A percentile compares a stretch with the other conserved stretches of the same genome.
These are phyloP conservation scores for Kluyveromyces siamensis DNA, from an alignment of 805 yeast genomes.

Conservation along the genomic window DNA sequence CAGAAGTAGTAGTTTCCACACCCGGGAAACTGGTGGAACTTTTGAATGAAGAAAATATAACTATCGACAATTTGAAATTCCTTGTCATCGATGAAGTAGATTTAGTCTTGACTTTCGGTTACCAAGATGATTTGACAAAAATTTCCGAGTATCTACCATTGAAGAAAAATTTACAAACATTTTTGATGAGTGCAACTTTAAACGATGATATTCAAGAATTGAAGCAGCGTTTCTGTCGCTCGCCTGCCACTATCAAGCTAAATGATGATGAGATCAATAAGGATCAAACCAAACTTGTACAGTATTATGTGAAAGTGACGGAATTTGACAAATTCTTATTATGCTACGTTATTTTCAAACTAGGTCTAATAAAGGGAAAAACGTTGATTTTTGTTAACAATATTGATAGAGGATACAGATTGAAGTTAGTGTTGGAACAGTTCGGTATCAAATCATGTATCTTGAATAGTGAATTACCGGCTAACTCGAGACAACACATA, in stretches of 20 bases:
- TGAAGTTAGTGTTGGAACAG: conserved; percentile 85
- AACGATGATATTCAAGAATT: conserved; percentile 75
- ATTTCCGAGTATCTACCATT: conserved; percentile 59
- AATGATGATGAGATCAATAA: conserved; percentile 55
- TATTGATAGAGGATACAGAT: conserved; percentile 89
- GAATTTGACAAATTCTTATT: conserved; percentile 89
- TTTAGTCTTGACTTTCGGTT: conserved; percentile 80
- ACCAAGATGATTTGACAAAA: conserved; percentile 69
- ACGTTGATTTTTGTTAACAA: conserved; percentile 85
- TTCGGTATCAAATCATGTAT: conserved; percentile 88
- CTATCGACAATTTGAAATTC: conserved; percentile 49
- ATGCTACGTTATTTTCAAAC: conserved; percentile 85
- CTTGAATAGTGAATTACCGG: conserved; percentile 84
- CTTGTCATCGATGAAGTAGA: conserved; percentile 94
- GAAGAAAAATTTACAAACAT: conserved; percentile 72
- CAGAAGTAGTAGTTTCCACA: conserved; percentile 78
- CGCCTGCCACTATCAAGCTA: conserved; percentile 72
- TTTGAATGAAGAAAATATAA: conserved; percentile 42
- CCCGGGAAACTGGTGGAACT: conserved; percentile 65
- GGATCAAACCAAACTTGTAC: conserved; percentile 55
- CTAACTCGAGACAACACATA: conserved; percentile 86
- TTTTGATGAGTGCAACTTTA: conserved; percentile 93
- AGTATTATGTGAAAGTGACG: conserved; percentile 75
- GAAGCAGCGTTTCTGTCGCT: conserved; percentile 68
- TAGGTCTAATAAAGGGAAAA: conserved; percentile 83